Evolutionary conservation across 1,139 yeast species (phyloP).

Genomic region (Sugiyamaella pinicola): DNA sequence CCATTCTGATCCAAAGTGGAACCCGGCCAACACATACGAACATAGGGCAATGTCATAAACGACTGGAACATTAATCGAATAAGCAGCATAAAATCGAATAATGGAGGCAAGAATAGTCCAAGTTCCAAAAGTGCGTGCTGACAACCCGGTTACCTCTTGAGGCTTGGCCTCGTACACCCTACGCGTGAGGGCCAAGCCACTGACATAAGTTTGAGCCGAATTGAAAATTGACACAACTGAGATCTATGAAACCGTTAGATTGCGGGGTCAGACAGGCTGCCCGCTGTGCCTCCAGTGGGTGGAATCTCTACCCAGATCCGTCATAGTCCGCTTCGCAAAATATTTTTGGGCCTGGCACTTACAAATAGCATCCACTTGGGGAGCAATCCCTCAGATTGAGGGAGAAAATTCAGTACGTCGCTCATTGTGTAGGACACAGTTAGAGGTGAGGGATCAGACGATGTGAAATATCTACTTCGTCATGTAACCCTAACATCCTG

Average conservation of each 20-base stretch:
- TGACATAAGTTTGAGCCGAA: slow-evolving; percentile 81
- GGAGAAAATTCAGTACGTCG: slow-evolving; percentile 36
- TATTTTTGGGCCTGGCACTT: too few species aligned
- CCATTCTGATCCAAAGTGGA: slow-evolving; percentile 87
- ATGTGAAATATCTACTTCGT: too few species aligned
- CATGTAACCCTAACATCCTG: slow-evolving; percentile 11
- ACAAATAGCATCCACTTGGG: slow-evolving; percentile 72
- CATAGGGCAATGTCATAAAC: slow-evolving; percentile 78
- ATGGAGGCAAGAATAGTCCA: slow-evolving; percentile 92
- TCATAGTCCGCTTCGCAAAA: too few species aligned
- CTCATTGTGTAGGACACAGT: slow-evolving; percentile 8
- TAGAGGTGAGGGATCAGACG: too few species aligned
- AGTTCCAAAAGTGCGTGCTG: slow-evolving; percentile 96
- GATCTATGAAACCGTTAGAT: slow-evolving; percentile 46
- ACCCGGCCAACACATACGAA: slow-evolving; percentile 80
- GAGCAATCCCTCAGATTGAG: slow-evolving; percentile 52
- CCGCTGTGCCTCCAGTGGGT: too few species aligned
- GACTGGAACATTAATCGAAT: slow-evolving; percentile 64
- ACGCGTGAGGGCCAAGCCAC: slow-evolving; percentile 72
- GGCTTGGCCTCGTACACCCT: slow-evolving; percentile 76
- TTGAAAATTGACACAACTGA: slow-evolving; percentile 89
- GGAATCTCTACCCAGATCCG: too few species aligned
- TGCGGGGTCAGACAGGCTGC: neutral
- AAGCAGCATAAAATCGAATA: slow-evolving; percentile 86
- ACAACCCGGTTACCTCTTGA: slow-evolving; percentile 64